These are phyloP conservation scores for Entomortierella beljakovae DNA, from an alignment of 192 early-diverging fungal species.

Conservation along the genomic window DNA sequence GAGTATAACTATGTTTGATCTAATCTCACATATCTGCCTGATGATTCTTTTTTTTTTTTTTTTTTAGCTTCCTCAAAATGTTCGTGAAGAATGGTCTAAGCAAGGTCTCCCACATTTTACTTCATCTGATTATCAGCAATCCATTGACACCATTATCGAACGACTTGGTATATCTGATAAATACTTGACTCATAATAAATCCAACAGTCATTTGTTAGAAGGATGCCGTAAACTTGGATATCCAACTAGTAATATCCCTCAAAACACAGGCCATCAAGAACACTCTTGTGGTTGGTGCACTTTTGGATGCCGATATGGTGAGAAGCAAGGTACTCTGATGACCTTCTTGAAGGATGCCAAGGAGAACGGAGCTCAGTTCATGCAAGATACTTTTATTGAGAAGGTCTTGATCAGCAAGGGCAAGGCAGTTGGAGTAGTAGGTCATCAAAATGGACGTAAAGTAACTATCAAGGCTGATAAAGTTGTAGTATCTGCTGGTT, in stretches of 20 bases:
- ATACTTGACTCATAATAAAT: constrained; percentile 68
- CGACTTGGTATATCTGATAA: constrained; percentile 67
- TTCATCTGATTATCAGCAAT: constrained; percentile 55
- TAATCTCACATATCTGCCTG: no score
- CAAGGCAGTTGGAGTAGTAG: constrained; percentile 68
- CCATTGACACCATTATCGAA: constrained; percentile 66
- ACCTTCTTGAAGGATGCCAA: constrained; percentile 80
- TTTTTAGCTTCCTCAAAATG: constrained; percentile 69
- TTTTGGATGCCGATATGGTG: constrained; percentile 76
- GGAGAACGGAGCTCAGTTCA: constrained; percentile 68
- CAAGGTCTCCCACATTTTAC: constrained; percentile 70
- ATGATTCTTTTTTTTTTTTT: no score
- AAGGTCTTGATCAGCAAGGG: constrained; percentile 66
- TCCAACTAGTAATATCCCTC: constrained; percentile 65
- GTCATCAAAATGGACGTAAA: constrained; percentile 34
- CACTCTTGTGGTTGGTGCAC: constrained; percentile 75
- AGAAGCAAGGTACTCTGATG: constrained; percentile 74
- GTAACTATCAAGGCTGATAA: constrained; percentile 62
- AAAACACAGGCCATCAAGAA: constrained; percentile 67
- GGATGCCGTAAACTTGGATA: constrained; percentile 77
- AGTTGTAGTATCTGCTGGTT: constrained; percentile 73
- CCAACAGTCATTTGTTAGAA: constrained; percentile 74
- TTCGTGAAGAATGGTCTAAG: constrained; percentile 81
- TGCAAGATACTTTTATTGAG: constrained; percentile 68
- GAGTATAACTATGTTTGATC: no score